phyloP scores from a whole-genome alignment of 106 monocot species.

The Chionographis japonica region DNA sequence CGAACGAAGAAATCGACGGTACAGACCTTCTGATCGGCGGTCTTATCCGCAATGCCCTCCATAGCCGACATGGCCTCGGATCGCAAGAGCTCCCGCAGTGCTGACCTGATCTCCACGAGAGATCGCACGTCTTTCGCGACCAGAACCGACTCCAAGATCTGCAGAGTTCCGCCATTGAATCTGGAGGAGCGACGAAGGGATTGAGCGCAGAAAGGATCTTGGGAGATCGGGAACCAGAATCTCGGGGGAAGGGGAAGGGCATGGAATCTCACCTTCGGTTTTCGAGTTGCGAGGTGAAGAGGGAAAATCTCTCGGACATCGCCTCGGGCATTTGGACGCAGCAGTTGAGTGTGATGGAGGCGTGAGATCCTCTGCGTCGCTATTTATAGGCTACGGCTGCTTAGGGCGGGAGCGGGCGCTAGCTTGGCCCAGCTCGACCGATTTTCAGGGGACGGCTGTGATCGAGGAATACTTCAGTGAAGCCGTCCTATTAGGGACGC shows the following conservation, averaged over 20 bases:
- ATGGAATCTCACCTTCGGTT: slow-evolving; percentile 24
- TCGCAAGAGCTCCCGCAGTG: slow-evolving; percentile 42
- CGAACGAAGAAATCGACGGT: slow-evolving; percentile 69
- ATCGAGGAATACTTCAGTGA: too few relatives aligned
- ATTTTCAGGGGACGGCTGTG: too few relatives aligned
- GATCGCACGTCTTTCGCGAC: slow-evolving; percentile 43
- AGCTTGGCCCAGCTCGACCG: too few relatives aligned
- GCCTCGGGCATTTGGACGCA: slow-evolving; percentile 15
- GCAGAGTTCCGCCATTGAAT: slow-evolving; percentile 40
- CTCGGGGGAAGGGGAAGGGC: neutral
- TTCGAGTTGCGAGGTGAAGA: slow-evolving; percentile 26
- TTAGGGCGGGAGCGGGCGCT: too few relatives aligned
- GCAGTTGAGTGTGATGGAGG: too few relatives aligned
- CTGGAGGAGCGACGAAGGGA: slow-evolving; percentile 14
- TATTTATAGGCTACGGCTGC: neutral
- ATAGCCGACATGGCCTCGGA: slow-evolving; percentile 28
- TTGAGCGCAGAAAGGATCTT: neutral
- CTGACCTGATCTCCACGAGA: slow-evolving; percentile 37
- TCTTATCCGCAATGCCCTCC: slow-evolving; percentile 26
- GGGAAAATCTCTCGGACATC: slow-evolving; percentile 12
- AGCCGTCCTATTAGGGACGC: too few relatives aligned
- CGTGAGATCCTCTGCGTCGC: too few relatives aligned
- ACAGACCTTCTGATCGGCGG: slow-evolving; percentile 35
- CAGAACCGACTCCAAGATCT: slow-evolving; percentile 54
- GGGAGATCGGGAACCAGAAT: neutral